A percentile compares a stretch with the other conserved stretches of the same genome.
These are phyloP conservation scores for Alternaria sp. DNA, from an alignment of 2,329 filamentous ascomycete genomes.

Conservation along the genomic window DNA sequence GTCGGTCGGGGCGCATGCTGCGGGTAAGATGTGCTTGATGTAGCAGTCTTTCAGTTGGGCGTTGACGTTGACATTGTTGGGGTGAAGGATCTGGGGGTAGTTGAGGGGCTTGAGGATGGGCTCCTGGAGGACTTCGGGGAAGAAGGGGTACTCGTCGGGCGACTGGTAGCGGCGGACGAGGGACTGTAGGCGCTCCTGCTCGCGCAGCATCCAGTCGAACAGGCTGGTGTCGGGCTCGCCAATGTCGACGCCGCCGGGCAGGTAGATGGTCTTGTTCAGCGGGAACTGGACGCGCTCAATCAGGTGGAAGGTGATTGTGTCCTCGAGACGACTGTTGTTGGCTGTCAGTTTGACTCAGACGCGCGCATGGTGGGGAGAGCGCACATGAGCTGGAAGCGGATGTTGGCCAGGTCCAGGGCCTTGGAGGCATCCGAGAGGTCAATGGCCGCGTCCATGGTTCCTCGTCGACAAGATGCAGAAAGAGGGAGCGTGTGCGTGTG, in stretches of 20 bases:
- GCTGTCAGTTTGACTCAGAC: constrained; percentile 22
- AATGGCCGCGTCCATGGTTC: constrained; percentile 84
- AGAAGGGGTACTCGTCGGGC: constrained; percentile 98
- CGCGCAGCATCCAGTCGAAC: constrained; percentile 90
- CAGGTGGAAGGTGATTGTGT: constrained; percentile 95
- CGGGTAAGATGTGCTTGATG: constrained; percentile 81
- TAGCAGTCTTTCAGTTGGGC: constrained; percentile 86
- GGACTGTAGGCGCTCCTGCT: constrained; percentile 91
- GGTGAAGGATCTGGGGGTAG: constrained; percentile 88
- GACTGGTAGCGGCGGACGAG: constrained; percentile 93
- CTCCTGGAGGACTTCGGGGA: constrained; percentile 77
- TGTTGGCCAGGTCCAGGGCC: constrained; percentile 88
- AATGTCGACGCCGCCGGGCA: constrained; percentile 78
- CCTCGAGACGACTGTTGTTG: constrained; percentile 80
- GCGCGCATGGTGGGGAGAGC: not conserved
- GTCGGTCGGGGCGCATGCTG: constrained; percentile 80
- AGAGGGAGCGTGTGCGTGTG: not conserved
- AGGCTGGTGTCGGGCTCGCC: constrained; percentile 78
- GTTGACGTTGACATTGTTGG: constrained; percentile 92
- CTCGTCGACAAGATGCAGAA: not conserved
- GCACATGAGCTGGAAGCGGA: constrained; percentile 93
- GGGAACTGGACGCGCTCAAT: constrained; percentile 99
- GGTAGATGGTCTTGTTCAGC: constrained; percentile 87
- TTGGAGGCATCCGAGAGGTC: constrained; percentile 85
- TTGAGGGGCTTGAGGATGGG: constrained; percentile 87